Percentiles rank a stretch among this genome's conserved stretches.
These are phyloP conservation scores for Zygosaccharomyces sapae DNA, from an alignment of 1,139 yeast species.

Conservation along the genomic window DNA sequence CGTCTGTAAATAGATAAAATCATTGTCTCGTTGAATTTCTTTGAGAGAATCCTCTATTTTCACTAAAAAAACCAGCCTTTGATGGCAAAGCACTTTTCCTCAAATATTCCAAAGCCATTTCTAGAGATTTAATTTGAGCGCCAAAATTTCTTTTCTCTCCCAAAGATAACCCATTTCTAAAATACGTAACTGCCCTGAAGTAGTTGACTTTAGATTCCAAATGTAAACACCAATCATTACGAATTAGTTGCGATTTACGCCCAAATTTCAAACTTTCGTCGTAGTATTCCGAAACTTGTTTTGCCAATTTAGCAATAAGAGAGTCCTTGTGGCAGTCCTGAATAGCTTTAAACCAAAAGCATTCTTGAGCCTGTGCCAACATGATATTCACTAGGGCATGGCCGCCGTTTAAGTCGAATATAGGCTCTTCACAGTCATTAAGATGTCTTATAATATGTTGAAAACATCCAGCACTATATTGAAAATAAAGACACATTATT, in stretches of 20 bases:
- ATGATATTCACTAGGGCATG: conserved; percentile 46
- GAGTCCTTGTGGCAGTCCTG: conserved; percentile 53
- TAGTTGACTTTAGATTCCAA: conserved; percentile 51
- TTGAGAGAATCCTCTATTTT: conserved; percentile 47
- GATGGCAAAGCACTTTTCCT: conserved; percentile 42
- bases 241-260: conserved; percentile 48
- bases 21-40: conserved; percentile 73
- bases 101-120: conserved; percentile 44
- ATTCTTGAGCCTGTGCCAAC: conserved; percentile 86
- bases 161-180: conserved; percentile 51
- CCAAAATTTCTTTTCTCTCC: conserved; percentile 58
- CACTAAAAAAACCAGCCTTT: conserved; percentile 41
- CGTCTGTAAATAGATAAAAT: conserved; percentile 64
- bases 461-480: conserved; percentile 68
- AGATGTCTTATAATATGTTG: conserved; percentile 38
- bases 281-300: conserved; percentile 60
- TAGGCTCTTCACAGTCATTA: conserved; percentile 25
- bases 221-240: conserved; percentile 63
- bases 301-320: conserved; percentile 58
- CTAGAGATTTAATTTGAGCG: conserved; percentile 39
- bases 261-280: conserved; percentile 45
- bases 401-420: conserved; percentile 42
- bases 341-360: conserved; percentile 73
- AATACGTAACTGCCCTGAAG: conserved; percentile 67
- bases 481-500: conserved; percentile 60